Evolutionary conservation across 441 rosid genomes (phyloP).

Genomic region (Pelargonium citronellum): DNA sequence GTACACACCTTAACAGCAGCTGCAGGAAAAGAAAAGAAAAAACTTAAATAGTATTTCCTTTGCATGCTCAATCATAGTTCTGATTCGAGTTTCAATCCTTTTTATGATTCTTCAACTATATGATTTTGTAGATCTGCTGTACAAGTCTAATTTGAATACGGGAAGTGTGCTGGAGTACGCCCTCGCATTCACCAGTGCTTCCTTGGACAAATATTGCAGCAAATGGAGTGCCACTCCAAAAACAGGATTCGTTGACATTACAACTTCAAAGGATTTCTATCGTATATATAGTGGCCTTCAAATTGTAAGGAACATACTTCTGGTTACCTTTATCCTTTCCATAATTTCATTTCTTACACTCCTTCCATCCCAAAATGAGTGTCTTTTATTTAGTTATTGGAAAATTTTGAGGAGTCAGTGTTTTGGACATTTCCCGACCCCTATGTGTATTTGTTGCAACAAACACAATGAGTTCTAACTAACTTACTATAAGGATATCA

Average conservation of each 20-base stretch:
- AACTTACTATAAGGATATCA: too few relatives aligned
- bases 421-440: too few relatives aligned
- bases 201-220: slow-evolving; percentile 84
- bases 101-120: slow-evolving; percentile 17
- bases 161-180: slow-evolving; percentile 97
- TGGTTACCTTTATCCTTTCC: not conserved
- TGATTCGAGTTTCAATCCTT: slow-evolving; percentile 12
- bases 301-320: slow-evolving; percentile 50
- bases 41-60: not conserved
- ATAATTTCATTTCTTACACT: not conserved
- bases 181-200: slow-evolving; percentile 95
- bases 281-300: slow-evolving; percentile 97
- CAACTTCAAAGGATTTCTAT: slow-evolving; percentile 91
- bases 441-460: too few relatives aligned
- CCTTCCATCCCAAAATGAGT: too few relatives aligned
- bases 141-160: slow-evolving; percentile 85
- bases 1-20: not conserved
- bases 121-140: slow-evolving; percentile 70
- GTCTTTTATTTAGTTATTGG: too few relatives aligned
- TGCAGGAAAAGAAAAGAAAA: not conserved
- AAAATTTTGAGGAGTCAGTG: too few relatives aligned
- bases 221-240: slow-evolving; percentile 97
- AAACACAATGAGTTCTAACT: too few relatives aligned
- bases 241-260: slow-evolving; percentile 91
- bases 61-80: slow-evolving; percentile 1